Evolutionary conservation across 2,329 filamentous ascomycete species (phyloP), one percentile per base, ranked within the genome.

Genomic region (Chaetomiaceae sp.): DNA sequence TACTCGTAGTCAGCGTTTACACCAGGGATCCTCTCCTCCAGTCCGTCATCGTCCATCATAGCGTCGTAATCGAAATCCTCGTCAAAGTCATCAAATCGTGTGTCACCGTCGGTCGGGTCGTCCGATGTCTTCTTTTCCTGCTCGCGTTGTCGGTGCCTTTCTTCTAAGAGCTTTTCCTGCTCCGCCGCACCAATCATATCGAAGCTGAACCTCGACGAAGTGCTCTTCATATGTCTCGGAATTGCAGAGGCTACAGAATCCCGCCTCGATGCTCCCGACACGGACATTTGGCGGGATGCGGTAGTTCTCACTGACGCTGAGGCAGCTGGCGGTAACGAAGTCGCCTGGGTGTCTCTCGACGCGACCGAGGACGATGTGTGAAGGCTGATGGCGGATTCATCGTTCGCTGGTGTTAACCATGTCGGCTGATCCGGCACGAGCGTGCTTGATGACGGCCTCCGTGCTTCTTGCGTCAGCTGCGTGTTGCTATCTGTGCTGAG

Each of bases 141-240:
- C 56, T 85, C 81, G 49, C 82, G 81, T 59, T 86, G 79, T 14
- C 85, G 76, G 66, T 90, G 86, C 43, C 83, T 79, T 61, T 89
- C 88, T 66, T 90, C 89, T 36, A 90, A 71, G 33, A 86, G 66
- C 66, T 84, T 86, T 67, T 86, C 82, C 62, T 84, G 77, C 54
- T 81, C 78, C 13, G 86, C 86, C 5, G 81, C 81, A 5, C 85
- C 85, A 14, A 84, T 80, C 75, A 90, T 88, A 63, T 91, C 87
- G 63, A 92, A 92, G 62, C 87, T 91, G 65, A 92, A 91, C 13
- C 88, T 76, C 0, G 86, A 90, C 0, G 87, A 88, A 10, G 85
- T 88, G 65, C 87, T 90, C 68, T 85, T 86, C 82, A 86, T 85
- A 57, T 85, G 82, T 55, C 72, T 79, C 2, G 82, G 82, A 30